Evolutionary conservation across 2,329 filamentous ascomycete genomes (phyloP).

Genomic region (Alternaria viburni): DNA sequence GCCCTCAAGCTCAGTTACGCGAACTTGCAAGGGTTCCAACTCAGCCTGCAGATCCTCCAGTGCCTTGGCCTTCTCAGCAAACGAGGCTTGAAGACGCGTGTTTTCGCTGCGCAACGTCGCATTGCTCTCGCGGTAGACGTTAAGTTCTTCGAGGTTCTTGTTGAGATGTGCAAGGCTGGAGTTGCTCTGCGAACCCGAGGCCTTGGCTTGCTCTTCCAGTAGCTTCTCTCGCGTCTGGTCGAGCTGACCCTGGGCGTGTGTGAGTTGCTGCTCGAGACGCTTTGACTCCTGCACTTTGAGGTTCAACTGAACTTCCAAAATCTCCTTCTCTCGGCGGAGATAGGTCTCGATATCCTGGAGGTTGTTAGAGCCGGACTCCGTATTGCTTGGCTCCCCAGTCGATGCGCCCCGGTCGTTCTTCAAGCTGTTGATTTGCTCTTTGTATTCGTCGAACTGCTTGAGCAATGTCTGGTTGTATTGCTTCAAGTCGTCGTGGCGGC

Average conservation of each 20-base stretch:
- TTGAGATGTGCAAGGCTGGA: constrained; percentile 88
- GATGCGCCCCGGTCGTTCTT: constrained; percentile 73
- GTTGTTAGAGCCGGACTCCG: constrained; percentile 70
- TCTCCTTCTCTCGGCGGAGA: constrained; percentile 93
- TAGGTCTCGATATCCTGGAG: constrained; percentile 91
- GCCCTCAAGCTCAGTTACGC: constrained; percentile 81
- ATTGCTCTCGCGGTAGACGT: constrained; percentile 93
- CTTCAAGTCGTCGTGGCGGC: constrained; percentile 80
- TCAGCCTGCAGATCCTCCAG: constrained; percentile 76
- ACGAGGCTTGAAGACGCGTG: constrained; percentile 75
- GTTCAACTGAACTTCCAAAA: constrained; percentile 94
- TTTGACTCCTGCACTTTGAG: constrained; percentile 87
- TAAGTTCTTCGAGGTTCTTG: constrained; percentile 93
- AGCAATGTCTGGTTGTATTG: constrained; percentile 91
- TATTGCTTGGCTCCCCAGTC: constrained; percentile 59
- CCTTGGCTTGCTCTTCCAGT: constrained; percentile 80
- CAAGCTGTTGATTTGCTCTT: constrained; percentile 76
- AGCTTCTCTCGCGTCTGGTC: constrained; percentile 89
- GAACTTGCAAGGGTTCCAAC: constrained; percentile 81
- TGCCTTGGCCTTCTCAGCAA: constrained; percentile 75
- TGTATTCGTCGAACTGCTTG: constrained; percentile 84
- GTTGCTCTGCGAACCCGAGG: constrained; percentile 74
- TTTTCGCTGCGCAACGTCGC: constrained; percentile 88
- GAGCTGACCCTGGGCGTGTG: constrained; percentile 84
- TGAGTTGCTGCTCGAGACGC: constrained; percentile 85